Evolutionary conservation across 495 filamentous ascomycete species (phyloP), one percentile per base, ranked within the genome.

Genomic region (Lasiosphaeria hispida): DNA sequence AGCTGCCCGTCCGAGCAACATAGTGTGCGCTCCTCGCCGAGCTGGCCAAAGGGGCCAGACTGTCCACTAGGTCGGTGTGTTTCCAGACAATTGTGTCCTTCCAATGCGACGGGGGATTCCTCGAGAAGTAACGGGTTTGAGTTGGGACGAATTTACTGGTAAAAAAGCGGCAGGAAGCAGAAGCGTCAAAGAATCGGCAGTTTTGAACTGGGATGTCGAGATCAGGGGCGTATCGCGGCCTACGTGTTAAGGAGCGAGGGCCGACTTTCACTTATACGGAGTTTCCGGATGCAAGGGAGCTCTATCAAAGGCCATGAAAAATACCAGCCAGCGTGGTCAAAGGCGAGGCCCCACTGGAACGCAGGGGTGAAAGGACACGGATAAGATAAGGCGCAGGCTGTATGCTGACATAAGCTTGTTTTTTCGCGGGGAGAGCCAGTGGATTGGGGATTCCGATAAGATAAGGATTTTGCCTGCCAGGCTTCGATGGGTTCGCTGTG

Each of bases 1-100:
- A 43, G 71, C 66, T 56, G 74, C 64, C 61, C 66, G 69, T 58
- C 43, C 61, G 59, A 77, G 66, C 67, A 73, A 67, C 77, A 80
- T 77, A 18, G 44, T 71, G 41, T 43, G 23, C 52, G 37, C 48
- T 48, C 17, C 34, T 45, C 33, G 37, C 14, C 14, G 59, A 35
- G 8, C 48, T 38, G 41, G 60, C 49, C 53, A 10, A 43, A 49
- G 15, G 56, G 51, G 60, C 63, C 63, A 65, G 50, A 13, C 54
- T 59, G 59, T 60, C 51, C 52, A 49, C 42, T 40, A 7, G 42
- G 53, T 34, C 50, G 2, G 10, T 10, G 14, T 38, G 34, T 36
- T 42, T 18, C 18, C 23, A 7, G 14, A 23, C 34, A 48, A 54
- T 47, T 54, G 58, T 19, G 52, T 10, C 15, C 45, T 30, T 44